Base-by-base conservation (phyloP, 805 yeast genomes). In the Metschnikowia borealis region DNA sequence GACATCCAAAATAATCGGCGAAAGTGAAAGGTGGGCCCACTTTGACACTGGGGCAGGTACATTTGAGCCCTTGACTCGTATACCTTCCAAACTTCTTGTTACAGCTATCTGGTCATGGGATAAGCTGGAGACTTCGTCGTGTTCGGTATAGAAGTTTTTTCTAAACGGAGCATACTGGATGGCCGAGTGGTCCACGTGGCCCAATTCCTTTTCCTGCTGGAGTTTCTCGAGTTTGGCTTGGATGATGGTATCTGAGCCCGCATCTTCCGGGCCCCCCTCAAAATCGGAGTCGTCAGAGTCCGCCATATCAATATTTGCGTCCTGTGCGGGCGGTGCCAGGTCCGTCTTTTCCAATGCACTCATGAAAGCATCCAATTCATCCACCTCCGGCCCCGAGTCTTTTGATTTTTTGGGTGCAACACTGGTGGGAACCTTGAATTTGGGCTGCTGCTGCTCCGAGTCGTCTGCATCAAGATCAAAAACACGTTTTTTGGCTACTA, bases 1-100 rank as follows among this genome's bases (percentile, higher is more conserved):
- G 0, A 82, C 74, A 2, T 75, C 67, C 70, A 81, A 71, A 1
- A 84, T 74, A 1, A 76, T 72, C 0, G 80, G 67, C 0, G 96
- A 85, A 1, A 94, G 71, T 0, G 96, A 96, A 49, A 90, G 70
- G 54, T 89, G 92, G 2, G 86, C 74, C 95, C 97, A 92, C 48
- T 80, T 79, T 38, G 75, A 60, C 0, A 89, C 80, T 0, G 97
- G 97, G 23, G 74, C 73, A 1, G 85, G 83, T 38, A 81, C 76
- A 38, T 71, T 63, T 0, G 59, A 54, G 0, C 96, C 96, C 45
- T 79, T 67, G 2, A 88, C 81, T 44, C 79, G 79, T 32, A 89
- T 83, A n/a, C 85, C 84, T 52, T 83, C 90, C 39, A 82, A 60
- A 10, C 61, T 62, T 43, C 94, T 65, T 6, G 85, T 60, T 6